Conservation (phyloP, 75 land plant genomes). For the Chamaecyparis obtusa region DNA sequence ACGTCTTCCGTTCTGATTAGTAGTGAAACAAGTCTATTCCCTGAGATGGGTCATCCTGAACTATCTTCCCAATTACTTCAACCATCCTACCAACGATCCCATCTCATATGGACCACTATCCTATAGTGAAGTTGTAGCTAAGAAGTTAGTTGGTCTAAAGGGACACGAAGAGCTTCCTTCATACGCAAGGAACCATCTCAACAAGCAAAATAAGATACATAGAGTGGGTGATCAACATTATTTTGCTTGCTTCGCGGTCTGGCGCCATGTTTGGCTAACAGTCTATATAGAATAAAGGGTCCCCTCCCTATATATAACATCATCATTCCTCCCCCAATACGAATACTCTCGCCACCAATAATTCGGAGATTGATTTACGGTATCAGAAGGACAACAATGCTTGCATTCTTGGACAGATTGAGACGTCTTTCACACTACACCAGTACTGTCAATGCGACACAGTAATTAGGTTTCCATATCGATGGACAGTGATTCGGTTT, state of each 20-base stretch:
- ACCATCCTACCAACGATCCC: constrained; percentile 7
- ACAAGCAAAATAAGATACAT: too few species aligned
- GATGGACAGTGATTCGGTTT: constrained; percentile 77
- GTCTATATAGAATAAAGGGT: constrained; percentile 12
- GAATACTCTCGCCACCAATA: constrained; percentile 48
- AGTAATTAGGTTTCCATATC: constrained; percentile 69
- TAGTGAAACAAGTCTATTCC: constrained; percentile 17
- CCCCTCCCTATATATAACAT: too few species aligned
- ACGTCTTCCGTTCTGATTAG: too few species aligned
- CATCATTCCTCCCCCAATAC: constrained; percentile 76
- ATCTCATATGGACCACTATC: constrained; percentile 43
- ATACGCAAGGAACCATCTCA: too few species aligned
- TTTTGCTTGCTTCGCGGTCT: constrained; percentile 45
- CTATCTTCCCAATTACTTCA: too few species aligned
- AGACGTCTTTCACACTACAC: constrained; percentile 7
- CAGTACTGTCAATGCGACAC: constrained; percentile 49
- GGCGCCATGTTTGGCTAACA: constrained; percentile 30
- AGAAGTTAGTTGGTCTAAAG: too few species aligned
- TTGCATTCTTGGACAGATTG: not conserved
- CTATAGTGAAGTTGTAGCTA: too few species aligned
- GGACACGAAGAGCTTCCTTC: too few species aligned
- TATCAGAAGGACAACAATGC: constrained; percentile 60
- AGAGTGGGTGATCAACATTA: too few species aligned
- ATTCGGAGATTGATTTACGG: constrained; percentile 92
- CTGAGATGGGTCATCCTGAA: constrained; percentile 12